Conservation (phyloP, 192 early-diverging fungal genomes). For the Coemansia sp. region DNA sequence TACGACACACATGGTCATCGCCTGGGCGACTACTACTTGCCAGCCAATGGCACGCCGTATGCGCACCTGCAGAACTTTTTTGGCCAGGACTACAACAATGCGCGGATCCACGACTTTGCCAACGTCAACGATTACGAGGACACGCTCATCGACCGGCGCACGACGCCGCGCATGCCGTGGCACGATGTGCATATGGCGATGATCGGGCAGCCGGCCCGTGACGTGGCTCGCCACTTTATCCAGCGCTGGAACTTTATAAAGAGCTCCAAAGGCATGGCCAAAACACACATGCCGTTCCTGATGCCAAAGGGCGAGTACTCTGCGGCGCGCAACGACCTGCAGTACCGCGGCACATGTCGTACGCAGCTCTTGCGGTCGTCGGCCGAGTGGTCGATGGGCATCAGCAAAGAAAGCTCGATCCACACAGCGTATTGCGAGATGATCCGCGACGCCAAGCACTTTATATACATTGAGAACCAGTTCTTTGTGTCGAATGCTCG, state of each 20-base stretch:
- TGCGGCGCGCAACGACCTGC: constrained; percentile 58
- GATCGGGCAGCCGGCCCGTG: constrained; percentile 74
- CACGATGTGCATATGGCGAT: constrained; percentile 81
- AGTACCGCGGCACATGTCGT: constrained; percentile 61
- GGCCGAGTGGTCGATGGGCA: constrained; percentile 65
- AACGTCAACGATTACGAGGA: constrained; percentile 57
- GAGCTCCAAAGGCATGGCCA: constrained; percentile 63
- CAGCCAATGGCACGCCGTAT: constrained; percentile 46
- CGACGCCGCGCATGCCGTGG: constrained; percentile 80
- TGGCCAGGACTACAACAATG: constrained; percentile 85
- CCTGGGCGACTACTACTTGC: constrained; percentile 66
- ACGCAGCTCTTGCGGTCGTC: constrained; percentile 70
- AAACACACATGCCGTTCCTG: constrained; percentile 62
- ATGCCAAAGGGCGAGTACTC: constrained; percentile 68
- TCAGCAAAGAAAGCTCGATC: constrained; percentile 71
- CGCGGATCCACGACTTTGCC: constrained; percentile 76
- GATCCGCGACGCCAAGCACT: constrained; percentile 73
- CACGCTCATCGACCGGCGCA: constrained; percentile 55
- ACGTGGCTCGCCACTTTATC: constrained; percentile 81
- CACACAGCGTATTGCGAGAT: constrained; percentile 74
- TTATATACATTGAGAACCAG: constrained; percentile 90
- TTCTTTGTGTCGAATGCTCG: constrained; percentile 73
- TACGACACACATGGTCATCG: constrained; percentile 81
- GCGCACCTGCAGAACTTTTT: constrained; percentile 57
- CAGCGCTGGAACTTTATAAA: constrained; percentile 90